Conservation (phyloP, 2,329 filamentous ascomycete species). For the Hymenoscyphus albidus region DNA sequence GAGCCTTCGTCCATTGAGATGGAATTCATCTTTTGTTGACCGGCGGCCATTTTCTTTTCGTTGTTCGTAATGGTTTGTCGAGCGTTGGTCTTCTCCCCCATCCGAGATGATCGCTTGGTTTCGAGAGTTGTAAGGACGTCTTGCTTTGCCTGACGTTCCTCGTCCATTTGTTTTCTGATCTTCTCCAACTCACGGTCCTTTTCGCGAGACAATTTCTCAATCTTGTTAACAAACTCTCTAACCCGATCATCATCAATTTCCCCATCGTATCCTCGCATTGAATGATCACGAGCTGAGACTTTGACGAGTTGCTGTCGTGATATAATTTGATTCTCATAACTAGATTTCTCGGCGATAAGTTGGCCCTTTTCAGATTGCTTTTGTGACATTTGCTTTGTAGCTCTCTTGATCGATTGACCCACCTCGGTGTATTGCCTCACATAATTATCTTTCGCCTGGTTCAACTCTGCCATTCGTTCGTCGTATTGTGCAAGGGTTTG, state of each 20-base stretch:
- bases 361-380: conserved; percentile 68
- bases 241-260: conserved; percentile 72
- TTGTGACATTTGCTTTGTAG: conserved; percentile 45
- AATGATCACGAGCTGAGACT: conserved; percentile 70
- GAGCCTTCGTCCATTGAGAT: conserved; percentile 83
- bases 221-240: conserved; percentile 70
- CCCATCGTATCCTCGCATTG: conserved; percentile 79
- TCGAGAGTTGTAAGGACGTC: conserved; percentile 68
- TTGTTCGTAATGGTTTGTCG: conserved; percentile 69
- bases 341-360: conserved; percentile 80
- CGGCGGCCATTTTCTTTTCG: conserved; percentile 61
- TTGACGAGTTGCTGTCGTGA: conserved; percentile 70
- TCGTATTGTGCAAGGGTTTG: conserved; percentile 73
- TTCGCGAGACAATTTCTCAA: conserved; percentile 71
- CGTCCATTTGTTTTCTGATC: conserved; percentile 66
- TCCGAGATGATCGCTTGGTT: conserved; percentile 66
- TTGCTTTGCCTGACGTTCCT: conserved; percentile 72
- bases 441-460: conserved; percentile 59
- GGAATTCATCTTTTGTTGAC: conserved; percentile 66
- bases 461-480: conserved; percentile 63
- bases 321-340: conserved; percentile 75
- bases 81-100: conserved; percentile 70
- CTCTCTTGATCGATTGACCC: conserved; percentile 44
- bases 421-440: conserved; percentile 63
- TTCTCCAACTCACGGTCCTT: conserved; percentile 76